Conservation (phyloP, 306 rosid genomes). For the Comarum palustre region DNA sequence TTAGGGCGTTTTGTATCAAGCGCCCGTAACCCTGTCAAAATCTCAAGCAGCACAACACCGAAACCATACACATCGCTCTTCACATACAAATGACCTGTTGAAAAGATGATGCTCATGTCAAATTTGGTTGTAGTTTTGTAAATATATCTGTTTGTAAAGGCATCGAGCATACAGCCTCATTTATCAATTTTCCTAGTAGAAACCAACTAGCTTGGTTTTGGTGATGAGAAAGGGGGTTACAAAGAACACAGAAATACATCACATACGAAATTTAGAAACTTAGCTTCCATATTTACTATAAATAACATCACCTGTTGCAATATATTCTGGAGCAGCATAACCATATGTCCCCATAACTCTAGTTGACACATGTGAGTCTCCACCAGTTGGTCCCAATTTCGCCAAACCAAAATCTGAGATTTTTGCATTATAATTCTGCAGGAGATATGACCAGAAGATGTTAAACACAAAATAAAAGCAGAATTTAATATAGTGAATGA, state of each 20-base stretch:
- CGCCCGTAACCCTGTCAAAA: constrained; percentile 69
- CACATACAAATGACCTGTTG: constrained; percentile 79
- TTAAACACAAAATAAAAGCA: constrained; percentile 6
- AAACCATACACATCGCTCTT: constrained; percentile 91
- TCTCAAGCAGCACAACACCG: constrained; percentile 83
- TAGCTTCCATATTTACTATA: neutral
- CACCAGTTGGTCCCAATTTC: constrained; percentile 71
- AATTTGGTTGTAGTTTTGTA: neutral
- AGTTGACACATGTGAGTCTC: constrained; percentile 78
- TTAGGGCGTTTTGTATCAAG: constrained; percentile 41
- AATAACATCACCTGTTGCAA: constrained; percentile 63
- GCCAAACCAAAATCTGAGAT: constrained; percentile 90
- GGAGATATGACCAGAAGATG: constrained; percentile 10
- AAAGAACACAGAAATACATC: constrained; percentile 4
- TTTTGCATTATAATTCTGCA: constrained; percentile 70
- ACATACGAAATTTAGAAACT: neutral
- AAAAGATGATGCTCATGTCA: neutral
- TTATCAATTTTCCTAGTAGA: neutral
- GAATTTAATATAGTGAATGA: neutral
- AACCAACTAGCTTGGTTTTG: neutral
- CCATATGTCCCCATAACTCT: constrained; percentile 80
- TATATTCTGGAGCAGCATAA: constrained; percentile 86
- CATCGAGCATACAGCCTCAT: neutral
- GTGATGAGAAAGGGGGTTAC: neutral
- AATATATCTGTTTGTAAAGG: neutral